Evolutionary conservation across 139 green algal genomes (phyloP).

Genomic region (Picochlorum sp.): DNA sequence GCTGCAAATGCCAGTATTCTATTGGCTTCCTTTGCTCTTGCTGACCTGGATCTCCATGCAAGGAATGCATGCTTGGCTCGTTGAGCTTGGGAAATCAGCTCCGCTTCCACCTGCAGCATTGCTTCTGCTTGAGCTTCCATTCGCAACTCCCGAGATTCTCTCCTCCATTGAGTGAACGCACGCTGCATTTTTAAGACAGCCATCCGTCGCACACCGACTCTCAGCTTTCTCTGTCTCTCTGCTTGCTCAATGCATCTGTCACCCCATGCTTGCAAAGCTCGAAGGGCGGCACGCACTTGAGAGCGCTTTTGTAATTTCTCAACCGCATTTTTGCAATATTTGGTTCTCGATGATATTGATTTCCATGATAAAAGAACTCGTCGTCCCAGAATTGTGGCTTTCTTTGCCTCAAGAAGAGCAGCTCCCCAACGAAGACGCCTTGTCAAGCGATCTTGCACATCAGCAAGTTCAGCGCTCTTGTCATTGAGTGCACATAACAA

Average conservation of each 20-base stretch:
- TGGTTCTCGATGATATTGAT: not conserved
- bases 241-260: constrained; percentile 1
- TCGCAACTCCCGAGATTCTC: not conserved
- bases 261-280: constrained; percentile 10
- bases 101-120: not conserved
- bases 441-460: constrained; percentile 13
- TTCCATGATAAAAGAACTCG: constrained; percentile 3
- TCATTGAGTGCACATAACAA: constrained; percentile 17
- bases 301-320: constrained; percentile 15
- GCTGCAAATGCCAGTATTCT: not conserved
- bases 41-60: constrained; percentile 2
- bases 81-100: not conserved
- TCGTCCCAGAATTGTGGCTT: not conserved
- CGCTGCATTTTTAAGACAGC: constrained; percentile 10
- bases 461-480: constrained; percentile 12
- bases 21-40: not conserved
- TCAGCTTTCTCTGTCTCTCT: not conserved
- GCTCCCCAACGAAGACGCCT: constrained; percentile 26
- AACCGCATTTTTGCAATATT: constrained; percentile 14
- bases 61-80: constrained; percentile 1
- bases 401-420: constrained; percentile 15
- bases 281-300: not conserved
- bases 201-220: constrained; percentile 13
- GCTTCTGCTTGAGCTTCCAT: not conserved
- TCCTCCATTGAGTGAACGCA: constrained; percentile 5